Evolutionary conservation across 208 protist genomes (phyloP).

Genomic region (Trypanosoma mega): DNA sequence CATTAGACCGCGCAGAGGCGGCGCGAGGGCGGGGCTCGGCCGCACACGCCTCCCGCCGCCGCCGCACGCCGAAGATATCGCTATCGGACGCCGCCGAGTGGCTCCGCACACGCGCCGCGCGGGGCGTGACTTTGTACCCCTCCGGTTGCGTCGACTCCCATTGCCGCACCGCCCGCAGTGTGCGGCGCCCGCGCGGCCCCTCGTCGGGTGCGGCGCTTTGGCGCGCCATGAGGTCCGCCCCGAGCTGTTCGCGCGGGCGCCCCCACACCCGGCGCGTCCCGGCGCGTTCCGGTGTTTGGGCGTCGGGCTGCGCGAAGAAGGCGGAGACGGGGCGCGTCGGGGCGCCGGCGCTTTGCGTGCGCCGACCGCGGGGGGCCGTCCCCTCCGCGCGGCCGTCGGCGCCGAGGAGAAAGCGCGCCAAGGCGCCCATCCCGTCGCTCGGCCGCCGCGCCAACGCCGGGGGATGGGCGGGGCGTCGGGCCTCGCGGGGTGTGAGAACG

Average conservation of each 20-base stretch:
- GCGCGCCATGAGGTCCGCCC: neutral
- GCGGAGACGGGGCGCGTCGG: no score
- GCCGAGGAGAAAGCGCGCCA: no score
- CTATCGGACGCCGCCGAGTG: conserved; percentile 27
- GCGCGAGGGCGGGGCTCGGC: neutral
- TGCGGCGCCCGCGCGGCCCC: conserved; percentile 9
- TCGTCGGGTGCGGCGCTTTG: neutral
- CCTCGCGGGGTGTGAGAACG: neutral
- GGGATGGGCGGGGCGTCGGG: no score
- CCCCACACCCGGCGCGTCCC: neutral
- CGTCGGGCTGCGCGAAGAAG: no score
- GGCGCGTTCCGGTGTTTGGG: neutral
- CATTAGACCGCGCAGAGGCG: conserved; percentile 8
- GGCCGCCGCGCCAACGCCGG: no score
- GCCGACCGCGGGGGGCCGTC: no score
- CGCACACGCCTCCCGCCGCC: conserved; percentile 19
- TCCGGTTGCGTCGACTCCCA: conserved; percentile 22
- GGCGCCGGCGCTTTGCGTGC: no score
- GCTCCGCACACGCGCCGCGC: conserved; percentile 17
- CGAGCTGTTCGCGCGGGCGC: conserved; percentile 9
- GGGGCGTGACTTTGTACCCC: conserved; percentile 4
- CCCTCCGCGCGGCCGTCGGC: no score
- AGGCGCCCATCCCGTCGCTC: no score
- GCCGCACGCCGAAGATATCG: conserved; percentile 49
- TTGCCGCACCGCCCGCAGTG: conserved; percentile 5